Evolutionary conservation across 768 basidiomycete genomes (phyloP).

Genomic region (Ramaria sp.): DNA sequence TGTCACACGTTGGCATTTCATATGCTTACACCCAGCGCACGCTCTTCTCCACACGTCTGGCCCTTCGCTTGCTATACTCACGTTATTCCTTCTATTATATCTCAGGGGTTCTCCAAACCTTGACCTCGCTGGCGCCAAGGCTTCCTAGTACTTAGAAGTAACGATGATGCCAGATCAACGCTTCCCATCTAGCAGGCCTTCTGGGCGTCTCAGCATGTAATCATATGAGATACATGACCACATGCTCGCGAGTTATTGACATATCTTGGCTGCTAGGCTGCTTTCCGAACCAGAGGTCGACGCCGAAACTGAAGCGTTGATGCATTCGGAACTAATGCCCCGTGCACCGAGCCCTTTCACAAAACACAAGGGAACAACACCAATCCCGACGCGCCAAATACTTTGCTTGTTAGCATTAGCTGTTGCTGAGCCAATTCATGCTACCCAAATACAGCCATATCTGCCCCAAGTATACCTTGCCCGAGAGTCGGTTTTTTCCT

Average conservation of each 20-base stretch:
- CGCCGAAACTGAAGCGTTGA: background rate
- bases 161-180: background rate
- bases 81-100: background rate
- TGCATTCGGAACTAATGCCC: background rate
- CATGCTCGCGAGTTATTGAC: background rate
- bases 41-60: background rate
- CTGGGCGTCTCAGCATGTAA: background rate
- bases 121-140: background rate
- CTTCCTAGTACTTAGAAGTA: background rate
- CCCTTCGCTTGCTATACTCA: background rate
- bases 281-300: background rate
- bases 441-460: conserved; percentile 1
- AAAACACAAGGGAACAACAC: background rate
- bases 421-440: conserved; percentile 1
- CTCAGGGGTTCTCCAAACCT: background rate
- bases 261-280: background rate
- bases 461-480: background rate
- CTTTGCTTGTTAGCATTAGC: background rate
- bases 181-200: background rate
- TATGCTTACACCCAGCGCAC: background rate
- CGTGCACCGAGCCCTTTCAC: background rate
- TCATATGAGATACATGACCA: background rate
- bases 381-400: background rate
- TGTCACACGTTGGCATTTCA: background rate
- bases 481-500: background rate